These are phyloP conservation scores for Aureobasidium musti DNA, from an alignment of 2,329 filamentous ascomycete species.

Conservation along the genomic window DNA sequence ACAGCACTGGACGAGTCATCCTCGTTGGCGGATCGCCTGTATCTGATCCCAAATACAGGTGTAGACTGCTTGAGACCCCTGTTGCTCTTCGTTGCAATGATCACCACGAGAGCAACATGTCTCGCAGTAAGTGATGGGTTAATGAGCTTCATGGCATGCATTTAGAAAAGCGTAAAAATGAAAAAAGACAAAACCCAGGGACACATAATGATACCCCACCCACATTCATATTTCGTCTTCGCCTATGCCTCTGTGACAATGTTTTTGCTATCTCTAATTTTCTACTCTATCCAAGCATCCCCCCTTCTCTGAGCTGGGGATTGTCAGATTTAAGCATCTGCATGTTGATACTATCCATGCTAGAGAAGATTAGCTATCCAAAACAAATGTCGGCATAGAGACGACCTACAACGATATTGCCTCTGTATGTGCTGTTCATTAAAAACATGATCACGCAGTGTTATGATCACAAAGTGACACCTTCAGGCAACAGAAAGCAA, in stretches of 20 bases:
- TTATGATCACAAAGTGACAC: too few relatives aligned
- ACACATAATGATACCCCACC: slow-evolving; percentile 24
- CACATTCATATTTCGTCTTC: neutral
- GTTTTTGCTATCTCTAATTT: neutral
- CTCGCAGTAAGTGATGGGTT: slow-evolving; percentile 27
- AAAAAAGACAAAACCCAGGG: slow-evolving; percentile 28
- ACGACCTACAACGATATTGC: too few relatives aligned
- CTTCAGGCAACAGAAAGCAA: too few relatives aligned
- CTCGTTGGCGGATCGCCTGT: slow-evolving; percentile 10
- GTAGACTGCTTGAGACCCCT: slow-evolving; percentile 10
- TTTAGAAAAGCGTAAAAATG: slow-evolving; percentile 29
- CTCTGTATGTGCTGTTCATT: too few relatives aligned
- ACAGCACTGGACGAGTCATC: slow-evolving; percentile 17
- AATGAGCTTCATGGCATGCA: slow-evolving; percentile 30
- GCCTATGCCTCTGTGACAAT: neutral
- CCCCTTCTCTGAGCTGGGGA: too few relatives aligned
- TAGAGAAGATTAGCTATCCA: too few relatives aligned
- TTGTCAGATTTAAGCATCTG: too few relatives aligned
- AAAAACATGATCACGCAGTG: neutral
- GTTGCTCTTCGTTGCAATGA: slow-evolving; percentile 11
- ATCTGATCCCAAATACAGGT: slow-evolving; percentile 14
- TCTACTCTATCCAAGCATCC: neutral
- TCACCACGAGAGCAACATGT: slow-evolving; percentile 12
- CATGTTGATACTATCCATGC: too few relatives aligned
- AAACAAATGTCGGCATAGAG: too few relatives aligned